Percentiles rank a stretch among this genome's conserved stretches.
Conservation (phyloP, 192 early-diverging fungal genomes). For the Kappamyces sp. region DNA sequence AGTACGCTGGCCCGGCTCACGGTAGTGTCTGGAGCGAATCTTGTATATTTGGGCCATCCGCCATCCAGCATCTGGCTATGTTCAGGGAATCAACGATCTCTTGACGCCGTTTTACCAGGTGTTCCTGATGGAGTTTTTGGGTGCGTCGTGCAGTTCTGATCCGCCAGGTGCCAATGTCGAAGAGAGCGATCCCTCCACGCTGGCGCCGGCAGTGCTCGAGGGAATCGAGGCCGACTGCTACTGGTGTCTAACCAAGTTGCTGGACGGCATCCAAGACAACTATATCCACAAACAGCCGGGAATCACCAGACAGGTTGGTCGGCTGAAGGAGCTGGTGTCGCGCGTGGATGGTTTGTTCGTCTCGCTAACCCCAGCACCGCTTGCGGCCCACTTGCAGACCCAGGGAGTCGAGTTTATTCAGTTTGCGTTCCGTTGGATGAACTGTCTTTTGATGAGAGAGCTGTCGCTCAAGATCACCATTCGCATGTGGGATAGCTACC, state of each 20-base stretch:
- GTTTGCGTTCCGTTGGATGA: conserved; percentile 99
- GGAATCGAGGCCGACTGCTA: conserved; percentile 92
- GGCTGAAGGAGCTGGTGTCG: conserved; percentile 84
- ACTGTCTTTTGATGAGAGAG: conserved; percentile 97
- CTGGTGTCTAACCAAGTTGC: conserved; percentile 92
- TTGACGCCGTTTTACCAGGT: conserved; percentile 95
- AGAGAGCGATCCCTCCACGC: conserved; percentile 22
- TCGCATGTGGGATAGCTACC: conserved; percentile 99
- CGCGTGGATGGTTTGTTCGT: conserved; percentile 73
- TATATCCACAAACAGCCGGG: conserved; percentile 97
- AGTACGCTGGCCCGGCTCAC: conserved; percentile 31
- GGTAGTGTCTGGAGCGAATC: conserved; percentile 78
- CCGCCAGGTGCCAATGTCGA: conserved; percentile 39
- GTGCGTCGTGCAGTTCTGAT: conserved; percentile 27
- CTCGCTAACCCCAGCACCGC: conserved; percentile 43
- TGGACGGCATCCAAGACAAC: conserved; percentile 99
- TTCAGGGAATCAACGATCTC: conserved; percentile 98
- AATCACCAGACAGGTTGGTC: conserved; percentile 84
- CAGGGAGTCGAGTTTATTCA: conserved; percentile 97
- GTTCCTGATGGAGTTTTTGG: conserved; percentile 69
- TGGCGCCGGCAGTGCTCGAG: conserved; percentile 48
- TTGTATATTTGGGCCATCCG: conserved; percentile 96
- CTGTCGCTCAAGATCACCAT: conserved; percentile 78
- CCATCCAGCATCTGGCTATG: conserved; percentile 98
- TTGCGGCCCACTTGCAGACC: conserved; percentile 74